Evolutionary conservation across 768 basidiomycete species (phyloP).

Genomic region (Coprinopsis marcescibilis): DNA sequence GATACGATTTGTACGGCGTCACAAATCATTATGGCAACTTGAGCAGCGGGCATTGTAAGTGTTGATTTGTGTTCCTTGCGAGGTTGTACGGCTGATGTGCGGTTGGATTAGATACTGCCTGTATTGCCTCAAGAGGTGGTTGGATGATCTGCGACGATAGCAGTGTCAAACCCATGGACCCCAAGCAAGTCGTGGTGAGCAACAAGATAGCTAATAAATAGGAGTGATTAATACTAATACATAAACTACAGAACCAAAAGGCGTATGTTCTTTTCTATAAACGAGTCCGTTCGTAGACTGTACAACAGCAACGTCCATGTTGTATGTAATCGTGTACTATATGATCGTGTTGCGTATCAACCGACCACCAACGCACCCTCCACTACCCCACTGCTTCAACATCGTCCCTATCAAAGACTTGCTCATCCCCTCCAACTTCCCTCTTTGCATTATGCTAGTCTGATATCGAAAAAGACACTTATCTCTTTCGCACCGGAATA

Average conservation of each 20-base stretch:
- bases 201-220: slow-evolving; percentile 1
- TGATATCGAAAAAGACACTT: no score
- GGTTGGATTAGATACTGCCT: slow-evolving; percentile 79
- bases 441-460: no score
- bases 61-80: not conserved
- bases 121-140: slow-evolving; percentile 75
- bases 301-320: no score
- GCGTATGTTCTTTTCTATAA: slow-evolving; percentile 86
- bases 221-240: slow-evolving; percentile 7
- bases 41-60: slow-evolving; percentile 93
- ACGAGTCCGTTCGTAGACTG: slow-evolving; percentile 45
- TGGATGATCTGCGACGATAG: slow-evolving; percentile 97
- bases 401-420: no score
- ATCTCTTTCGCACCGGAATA: no score
- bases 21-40: slow-evolving; percentile 95
- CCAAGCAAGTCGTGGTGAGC: slow-evolving; percentile 80
- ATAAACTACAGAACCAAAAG: slow-evolving; percentile 36
- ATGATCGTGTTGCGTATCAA: no score
- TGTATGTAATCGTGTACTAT: no score
- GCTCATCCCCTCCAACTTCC: no score
- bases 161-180: slow-evolving; percentile 65
- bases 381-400: not conserved
- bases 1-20: slow-evolving; percentile 91
- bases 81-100: not conserved
- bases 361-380: no score